These are phyloP conservation scores for Trametes villosa DNA, from an alignment of 768 basidiomycete genomes.

Conservation along the genomic window DNA sequence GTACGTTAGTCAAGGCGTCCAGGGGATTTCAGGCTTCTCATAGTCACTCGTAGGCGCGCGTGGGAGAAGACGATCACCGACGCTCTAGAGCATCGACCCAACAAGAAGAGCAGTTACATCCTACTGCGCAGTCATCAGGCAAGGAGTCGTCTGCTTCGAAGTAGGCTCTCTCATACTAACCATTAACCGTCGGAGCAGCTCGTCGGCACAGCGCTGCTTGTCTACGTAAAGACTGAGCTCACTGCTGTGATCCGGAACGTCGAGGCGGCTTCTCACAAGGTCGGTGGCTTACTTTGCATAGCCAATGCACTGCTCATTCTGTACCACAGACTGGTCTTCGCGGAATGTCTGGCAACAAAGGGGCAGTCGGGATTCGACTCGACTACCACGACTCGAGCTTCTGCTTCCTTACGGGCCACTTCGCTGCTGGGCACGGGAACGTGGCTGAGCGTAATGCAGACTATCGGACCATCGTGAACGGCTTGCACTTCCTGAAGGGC, in stretches of 20 bases:
- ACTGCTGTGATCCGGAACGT: constrained; percentile 86
- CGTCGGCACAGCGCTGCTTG: constrained; percentile 91
- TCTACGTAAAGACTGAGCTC: constrained; percentile 79
- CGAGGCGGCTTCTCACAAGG: constrained; percentile 91
- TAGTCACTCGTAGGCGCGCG: constrained; percentile 62
- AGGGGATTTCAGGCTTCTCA: not conserved
- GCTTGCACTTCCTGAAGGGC: constrained; percentile 87
- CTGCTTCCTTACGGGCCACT: constrained; percentile 94
- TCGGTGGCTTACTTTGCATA: constrained; percentile 35
- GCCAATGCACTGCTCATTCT: not conserved
- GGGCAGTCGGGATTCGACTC: constrained; percentile 91
- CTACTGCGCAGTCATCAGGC: constrained; percentile 93
- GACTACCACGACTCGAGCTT: constrained; percentile 91
- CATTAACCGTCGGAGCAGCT: constrained; percentile 54
- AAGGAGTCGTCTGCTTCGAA: constrained; percentile 21
- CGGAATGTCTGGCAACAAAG: constrained; percentile 98
- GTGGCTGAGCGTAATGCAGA: constrained; percentile 91
- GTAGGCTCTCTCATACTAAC: not conserved
- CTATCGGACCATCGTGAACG: constrained; percentile 83
- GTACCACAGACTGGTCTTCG: constrained; percentile 72
- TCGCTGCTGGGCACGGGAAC: constrained; percentile 94
- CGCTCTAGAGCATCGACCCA: constrained; percentile 70
- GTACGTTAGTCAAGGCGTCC: constrained; percentile 41
- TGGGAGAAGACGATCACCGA: constrained; percentile 89
- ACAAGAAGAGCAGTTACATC: constrained; percentile 75